A percentile compares a stretch with the other conserved stretches of the same genome.
Conservation (phyloP, 108 stramenopile species). For the Fistulifera pelliculosa region DNA sequence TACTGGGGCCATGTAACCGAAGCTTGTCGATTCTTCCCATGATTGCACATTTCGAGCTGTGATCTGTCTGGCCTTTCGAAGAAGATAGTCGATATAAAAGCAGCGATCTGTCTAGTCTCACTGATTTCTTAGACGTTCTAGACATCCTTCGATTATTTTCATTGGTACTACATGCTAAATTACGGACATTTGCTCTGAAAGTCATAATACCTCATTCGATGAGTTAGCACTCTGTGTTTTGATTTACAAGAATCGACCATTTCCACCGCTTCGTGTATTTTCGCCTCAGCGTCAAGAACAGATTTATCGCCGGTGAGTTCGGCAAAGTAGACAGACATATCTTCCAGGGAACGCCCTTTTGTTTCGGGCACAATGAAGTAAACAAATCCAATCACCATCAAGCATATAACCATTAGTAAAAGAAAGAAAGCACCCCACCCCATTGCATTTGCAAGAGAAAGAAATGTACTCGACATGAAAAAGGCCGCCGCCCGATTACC, state of each 20-base stretch:
- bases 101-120: too few species aligned
- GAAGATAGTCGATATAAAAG: too few species aligned
- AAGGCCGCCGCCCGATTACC: conserved; percentile 75
- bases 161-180: too few species aligned
- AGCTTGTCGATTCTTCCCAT: neutral
- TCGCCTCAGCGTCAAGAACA: conserved; percentile 61
- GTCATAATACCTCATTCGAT: too few species aligned
- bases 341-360: conserved; percentile 69
- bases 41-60: too few species aligned
- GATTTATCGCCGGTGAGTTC: conserved; percentile 65
- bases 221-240: too few species aligned
- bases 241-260: too few species aligned
- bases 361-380: conserved; percentile 74
- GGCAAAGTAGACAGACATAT: conserved; percentile 82
- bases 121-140: too few species aligned
- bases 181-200: too few species aligned
- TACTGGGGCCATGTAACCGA: conserved; percentile 38
- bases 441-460: conserved; percentile 62
- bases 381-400: conserved; percentile 46
- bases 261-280: conserved; percentile 3
- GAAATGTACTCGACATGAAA: conserved; percentile 69
- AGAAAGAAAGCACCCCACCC: conserved; percentile 68
- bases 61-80: too few species aligned
- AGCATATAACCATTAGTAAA: conserved; percentile 41
- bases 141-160: too few species aligned